Evolutionary conservation across 352 stramenopile species (phyloP).

Genomic region (Pythium myriotylum): DNA sequence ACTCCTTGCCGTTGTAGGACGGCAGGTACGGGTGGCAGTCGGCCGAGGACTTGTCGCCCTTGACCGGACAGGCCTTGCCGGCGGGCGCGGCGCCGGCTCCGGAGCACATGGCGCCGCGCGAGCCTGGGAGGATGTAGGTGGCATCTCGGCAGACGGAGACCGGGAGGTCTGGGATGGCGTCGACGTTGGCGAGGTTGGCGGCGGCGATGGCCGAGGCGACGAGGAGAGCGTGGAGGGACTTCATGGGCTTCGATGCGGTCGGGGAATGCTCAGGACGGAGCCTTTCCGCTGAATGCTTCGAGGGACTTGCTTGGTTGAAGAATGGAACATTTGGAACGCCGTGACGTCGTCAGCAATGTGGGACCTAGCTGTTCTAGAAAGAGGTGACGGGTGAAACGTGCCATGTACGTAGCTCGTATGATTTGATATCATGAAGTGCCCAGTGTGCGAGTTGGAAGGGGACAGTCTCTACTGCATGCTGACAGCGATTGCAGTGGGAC

Average conservation of each 20-base stretch:
- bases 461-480: no score
- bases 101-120: conserved; percentile 33
- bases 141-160: conserved; percentile 35
- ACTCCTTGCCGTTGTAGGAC: conserved; percentile 28
- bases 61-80: conserved; percentile 30
- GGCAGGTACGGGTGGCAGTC: conserved; percentile 34
- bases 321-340: no score
- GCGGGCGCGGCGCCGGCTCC: conserved; percentile 20
- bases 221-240: no score
- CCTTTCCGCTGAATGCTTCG: no score
- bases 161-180: conserved; percentile 19
- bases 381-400: no score
- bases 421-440: no score
- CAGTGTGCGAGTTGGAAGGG: no score
- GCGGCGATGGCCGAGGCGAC: conserved; percentile 18
- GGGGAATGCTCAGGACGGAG: neutral
- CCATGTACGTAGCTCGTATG: no score
- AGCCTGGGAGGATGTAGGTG: conserved; percentile 31
- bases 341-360: no score
- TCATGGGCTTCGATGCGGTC: conserved; percentile 18
- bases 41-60: conserved; percentile 21
- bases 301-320: no score
- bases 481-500: no score
- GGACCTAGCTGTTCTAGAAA: no score
- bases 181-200: conserved; percentile 12